Conservation (phyloP, 345 rosid genomes). For the Rubroshorea leprosula region DNA sequence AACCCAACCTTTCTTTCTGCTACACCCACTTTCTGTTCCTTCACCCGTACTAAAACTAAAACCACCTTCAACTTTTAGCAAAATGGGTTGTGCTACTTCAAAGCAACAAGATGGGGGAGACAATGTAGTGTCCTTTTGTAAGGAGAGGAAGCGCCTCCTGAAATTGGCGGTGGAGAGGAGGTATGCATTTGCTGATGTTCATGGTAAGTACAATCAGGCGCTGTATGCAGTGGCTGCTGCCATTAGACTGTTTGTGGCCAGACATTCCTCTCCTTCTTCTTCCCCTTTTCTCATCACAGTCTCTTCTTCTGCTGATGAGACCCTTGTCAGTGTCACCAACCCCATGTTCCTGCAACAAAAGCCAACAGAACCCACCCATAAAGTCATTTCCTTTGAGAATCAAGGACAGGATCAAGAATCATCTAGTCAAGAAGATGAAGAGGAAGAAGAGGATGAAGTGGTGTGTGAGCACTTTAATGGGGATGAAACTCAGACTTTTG, state of each 20-base stretch:
- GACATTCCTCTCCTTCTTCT: constrained; percentile 31
- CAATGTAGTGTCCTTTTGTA: constrained; percentile 28
- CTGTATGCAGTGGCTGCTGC: constrained; percentile 37
- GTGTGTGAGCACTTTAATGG: constrained; percentile 20
- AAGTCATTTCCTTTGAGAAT: constrained; percentile 6
- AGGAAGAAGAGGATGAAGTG: constrained; percentile 9
- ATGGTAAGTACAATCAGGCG: constrained; percentile 35
- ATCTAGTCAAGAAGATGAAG: constrained; percentile 4
- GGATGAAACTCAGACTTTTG: constrained; percentile 16
- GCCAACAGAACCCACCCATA: constrained; percentile 17
- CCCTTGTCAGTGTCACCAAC: constrained; percentile 1
- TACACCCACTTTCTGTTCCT: not conserved
- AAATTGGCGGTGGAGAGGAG: constrained; percentile 31
- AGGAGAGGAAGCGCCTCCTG: constrained; percentile 31
- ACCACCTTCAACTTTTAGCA: not conserved
- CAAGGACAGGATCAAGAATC: constrained; percentile 5
- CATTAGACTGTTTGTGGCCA: constrained; percentile 28
- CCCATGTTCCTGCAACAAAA: constrained; percentile 21
- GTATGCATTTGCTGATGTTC: constrained; percentile 37
- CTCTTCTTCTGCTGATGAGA: constrained; percentile 18
- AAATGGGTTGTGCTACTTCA: constrained; percentile 32
- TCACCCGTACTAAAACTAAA: not conserved
- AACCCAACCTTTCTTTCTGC: constrained; percentile 7
- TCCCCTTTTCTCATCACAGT: constrained; percentile 36
- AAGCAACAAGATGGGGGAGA: constrained; percentile 31